phyloP scores from a whole-genome alignment of 2,329 filamentous ascomycete species.

The Macrophomina phaseolina region DNA sequence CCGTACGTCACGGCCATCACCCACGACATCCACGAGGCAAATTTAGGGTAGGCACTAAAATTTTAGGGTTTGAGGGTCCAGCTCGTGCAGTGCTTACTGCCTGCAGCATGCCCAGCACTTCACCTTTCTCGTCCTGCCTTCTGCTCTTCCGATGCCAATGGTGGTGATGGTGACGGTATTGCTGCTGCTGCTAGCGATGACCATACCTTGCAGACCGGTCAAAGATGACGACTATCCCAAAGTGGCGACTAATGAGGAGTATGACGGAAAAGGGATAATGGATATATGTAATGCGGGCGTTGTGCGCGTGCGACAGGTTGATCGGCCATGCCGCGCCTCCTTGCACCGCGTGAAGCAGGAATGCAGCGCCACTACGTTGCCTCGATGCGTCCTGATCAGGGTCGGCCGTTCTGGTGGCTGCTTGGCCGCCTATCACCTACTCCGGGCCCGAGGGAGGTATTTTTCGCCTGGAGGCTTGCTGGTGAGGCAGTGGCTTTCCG shows the following conservation, averaged over 20 bases:
- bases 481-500: background rate
- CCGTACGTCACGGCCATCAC: background rate
- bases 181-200: background rate
- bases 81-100: background rate
- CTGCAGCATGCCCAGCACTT: background rate
- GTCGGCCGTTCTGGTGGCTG: constrained; percentile 1
- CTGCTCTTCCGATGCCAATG: background rate
- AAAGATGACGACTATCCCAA: background rate
- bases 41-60: constrained; percentile 16
- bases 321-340: background rate
- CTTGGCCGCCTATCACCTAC: background rate
- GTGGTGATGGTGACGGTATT: background rate
- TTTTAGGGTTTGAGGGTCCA: constrained; percentile 7
- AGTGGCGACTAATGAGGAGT: background rate
- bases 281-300: background rate
- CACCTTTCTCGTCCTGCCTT: background rate
- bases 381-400: constrained; percentile 5
- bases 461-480: background rate
- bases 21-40: background rate
- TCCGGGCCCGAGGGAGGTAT: background rate
- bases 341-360: background rate
- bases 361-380: background rate
- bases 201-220: background rate
- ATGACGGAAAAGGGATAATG: background rate
- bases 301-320: background rate